Percentiles rank a stretch among this genome's conserved stretches.
phyloP scores from a whole-genome alignment of 2,329 filamentous ascomycete genomes.

The Colletotrichum sp. region DNA sequence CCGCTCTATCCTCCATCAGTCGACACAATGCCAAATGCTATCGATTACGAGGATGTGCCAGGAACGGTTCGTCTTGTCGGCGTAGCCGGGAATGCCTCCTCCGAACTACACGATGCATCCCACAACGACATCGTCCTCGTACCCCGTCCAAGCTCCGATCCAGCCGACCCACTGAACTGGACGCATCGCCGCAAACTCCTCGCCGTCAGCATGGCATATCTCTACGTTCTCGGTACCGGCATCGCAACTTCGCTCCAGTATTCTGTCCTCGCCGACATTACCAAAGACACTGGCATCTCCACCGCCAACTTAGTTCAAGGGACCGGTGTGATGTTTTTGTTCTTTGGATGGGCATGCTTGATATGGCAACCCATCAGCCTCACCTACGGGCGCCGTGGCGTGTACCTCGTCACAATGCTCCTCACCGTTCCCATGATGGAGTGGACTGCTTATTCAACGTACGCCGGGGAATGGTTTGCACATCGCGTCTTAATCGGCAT shows the following conservation, averaged over 20 bases:
- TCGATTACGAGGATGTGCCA: background rate
- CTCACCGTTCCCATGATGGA: background rate
- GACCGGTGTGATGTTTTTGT: background rate
- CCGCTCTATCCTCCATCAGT: background rate
- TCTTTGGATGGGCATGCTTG: background rate
- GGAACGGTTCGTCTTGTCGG: background rate
- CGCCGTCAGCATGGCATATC: background rate
- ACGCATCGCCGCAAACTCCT: background rate
- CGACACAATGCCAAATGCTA: background rate
- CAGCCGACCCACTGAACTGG: background rate
- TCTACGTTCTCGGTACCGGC: background rate
- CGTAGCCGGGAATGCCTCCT: background rate
- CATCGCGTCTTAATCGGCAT: background rate
- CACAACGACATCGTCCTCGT: background rate
- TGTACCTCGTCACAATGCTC: background rate
- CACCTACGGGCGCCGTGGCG: background rate
- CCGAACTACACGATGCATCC: background rate
- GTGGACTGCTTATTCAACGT: background rate
- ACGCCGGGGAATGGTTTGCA: background rate
- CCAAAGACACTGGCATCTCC: background rate
- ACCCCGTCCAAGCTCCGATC: background rate
- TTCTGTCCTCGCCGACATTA: background rate
- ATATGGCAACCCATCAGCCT: background rate
- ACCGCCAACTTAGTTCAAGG: background rate
- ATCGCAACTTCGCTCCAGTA: background rate